Evolutionary conservation across 192 early-diverging fungal genomes (phyloP).

Genomic region (Piromyces sp.): DNA sequence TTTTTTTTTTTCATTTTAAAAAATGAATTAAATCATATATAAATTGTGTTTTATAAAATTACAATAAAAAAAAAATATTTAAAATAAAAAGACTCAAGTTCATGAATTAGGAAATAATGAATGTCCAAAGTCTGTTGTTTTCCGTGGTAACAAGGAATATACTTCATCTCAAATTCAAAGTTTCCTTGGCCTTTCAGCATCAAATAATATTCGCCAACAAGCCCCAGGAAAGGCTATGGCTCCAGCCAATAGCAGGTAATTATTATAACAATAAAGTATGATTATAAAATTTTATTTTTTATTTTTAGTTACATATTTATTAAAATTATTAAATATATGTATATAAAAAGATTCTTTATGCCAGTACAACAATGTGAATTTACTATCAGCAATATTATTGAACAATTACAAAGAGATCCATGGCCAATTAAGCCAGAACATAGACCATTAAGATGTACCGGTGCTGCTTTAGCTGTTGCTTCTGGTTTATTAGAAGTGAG

Average conservation of each 20-base stretch:
- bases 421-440: constrained; percentile 85
- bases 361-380: constrained; percentile 92
- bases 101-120: constrained; percentile 91
- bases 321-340: too few relatives aligned
- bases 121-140: constrained; percentile 94
- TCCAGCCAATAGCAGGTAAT: constrained; percentile 4
- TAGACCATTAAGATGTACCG: constrained; percentile 83
- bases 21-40: too few relatives aligned
- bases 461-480: constrained; percentile 83
- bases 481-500: constrained; percentile 70
- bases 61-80: too few relatives aligned
- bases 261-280: too few relatives aligned
- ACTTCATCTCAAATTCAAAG: constrained; percentile 85
- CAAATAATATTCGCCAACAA: neutral
- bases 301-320: too few relatives aligned
- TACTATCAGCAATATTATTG: constrained; percentile 78
- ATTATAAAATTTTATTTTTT: too few relatives aligned
- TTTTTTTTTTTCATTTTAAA: too few relatives aligned
- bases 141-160: constrained; percentile 94
- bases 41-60: too few relatives aligned
- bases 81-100: constrained; percentile 56
- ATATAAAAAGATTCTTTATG: constrained; percentile 53
- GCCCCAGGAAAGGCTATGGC: neutral
- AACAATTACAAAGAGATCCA: constrained; percentile 93
- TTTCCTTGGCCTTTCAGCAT: constrained; percentile 69